Base-by-base conservation (phyloP, 2,329 filamentous ascomycete genomes). In the Hysterium pulicare region DNA sequence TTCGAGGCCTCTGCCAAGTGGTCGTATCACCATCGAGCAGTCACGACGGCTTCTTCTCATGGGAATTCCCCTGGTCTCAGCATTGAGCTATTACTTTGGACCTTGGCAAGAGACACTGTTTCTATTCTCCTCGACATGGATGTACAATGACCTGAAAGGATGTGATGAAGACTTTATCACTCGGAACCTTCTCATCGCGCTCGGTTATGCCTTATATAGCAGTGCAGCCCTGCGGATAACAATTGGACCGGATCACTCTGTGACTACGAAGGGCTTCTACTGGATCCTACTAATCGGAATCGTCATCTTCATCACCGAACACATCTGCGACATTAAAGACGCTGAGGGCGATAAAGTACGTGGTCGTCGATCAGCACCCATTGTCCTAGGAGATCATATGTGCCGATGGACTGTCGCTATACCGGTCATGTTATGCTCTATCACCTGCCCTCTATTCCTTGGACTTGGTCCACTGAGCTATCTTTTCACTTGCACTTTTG, bases 61-160 rank as follows among this genome's bases (percentile, higher is more conserved):
- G 48, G 36, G 11, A 33, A 41, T 33, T 33, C 42, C 9, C 20
- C 28, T 33, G 21, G 19, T 31, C 10, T 20, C 43, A 3, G 13
- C 60, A 15, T 31, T 38, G 2, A 22, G 51, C 36, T 39, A 42
- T 11, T 35, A 40, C 2, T 44, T 63, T 33, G 55, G 63, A 16
- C 42, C 49, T 23, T 9, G 48, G 23, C 46, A 48, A 21, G 47
- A 66, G 47, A 43, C 54, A 26, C 23, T 53, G 5, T 26, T 61
- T 16, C 45, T 69, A 32, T 30, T 62, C 37, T 7, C 61, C 20
- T 33, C 66, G 41, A 64, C 58, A 0, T 67, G 59, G 55, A 44
- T 66, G 38, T 72, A 72, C 46, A 71, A 71, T 42, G 67, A 71
- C 31, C 58, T 58, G 2, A 49, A 50, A 2, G 61, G 51, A 45